Conservation (phyloP, 257 asterid genomes). For the Plantago major region DNA sequence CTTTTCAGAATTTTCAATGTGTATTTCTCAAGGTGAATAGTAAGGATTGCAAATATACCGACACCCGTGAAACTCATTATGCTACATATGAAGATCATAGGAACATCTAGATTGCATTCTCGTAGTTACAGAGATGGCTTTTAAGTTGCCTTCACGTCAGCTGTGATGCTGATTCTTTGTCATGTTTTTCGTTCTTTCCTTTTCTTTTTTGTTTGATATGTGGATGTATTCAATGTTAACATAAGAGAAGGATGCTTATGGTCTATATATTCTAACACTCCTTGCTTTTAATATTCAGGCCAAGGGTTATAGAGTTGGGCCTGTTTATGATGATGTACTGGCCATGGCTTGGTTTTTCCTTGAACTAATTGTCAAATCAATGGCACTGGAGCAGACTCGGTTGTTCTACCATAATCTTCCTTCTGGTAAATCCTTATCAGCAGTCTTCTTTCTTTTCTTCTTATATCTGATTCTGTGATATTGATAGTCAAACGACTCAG, state of each 20-base stretch:
- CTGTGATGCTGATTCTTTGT: constrained; percentile 3
- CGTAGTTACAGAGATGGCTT: too few species aligned
- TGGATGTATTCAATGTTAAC: constrained; percentile 8
- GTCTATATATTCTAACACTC: constrained; percentile 18
- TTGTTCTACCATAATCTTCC: constrained; percentile 83
- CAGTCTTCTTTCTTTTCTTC: constrained; percentile 16
- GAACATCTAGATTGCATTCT: too few species aligned
- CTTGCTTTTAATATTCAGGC: constrained; percentile 52
- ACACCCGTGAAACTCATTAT: too few species aligned
- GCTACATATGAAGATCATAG: too few species aligned
- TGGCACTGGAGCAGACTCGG: constrained; percentile 96
- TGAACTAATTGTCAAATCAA: constrained; percentile 92
- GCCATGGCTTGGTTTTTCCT: constrained; percentile 99
- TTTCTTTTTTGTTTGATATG: neutral
- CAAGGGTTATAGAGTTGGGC: constrained; percentile 99
- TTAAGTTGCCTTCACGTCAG: neutral
- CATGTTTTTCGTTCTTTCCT: neutral
- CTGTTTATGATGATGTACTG: constrained; percentile 97
- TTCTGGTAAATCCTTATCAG: constrained; percentile 49
- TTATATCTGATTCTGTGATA: constrained; percentile 6
- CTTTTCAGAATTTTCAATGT: too few species aligned
- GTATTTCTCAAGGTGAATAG: too few species aligned
- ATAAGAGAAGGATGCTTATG: constrained; percentile 15
- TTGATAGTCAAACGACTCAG: constrained; percentile 9
- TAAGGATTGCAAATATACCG: too few species aligned